Percentiles rank a stretch among this genome's conserved stretches.
Evolutionary conservation across 2,329 filamentous ascomycete species (phyloP).

Genomic region (Penicillium oxalicum): DNA sequence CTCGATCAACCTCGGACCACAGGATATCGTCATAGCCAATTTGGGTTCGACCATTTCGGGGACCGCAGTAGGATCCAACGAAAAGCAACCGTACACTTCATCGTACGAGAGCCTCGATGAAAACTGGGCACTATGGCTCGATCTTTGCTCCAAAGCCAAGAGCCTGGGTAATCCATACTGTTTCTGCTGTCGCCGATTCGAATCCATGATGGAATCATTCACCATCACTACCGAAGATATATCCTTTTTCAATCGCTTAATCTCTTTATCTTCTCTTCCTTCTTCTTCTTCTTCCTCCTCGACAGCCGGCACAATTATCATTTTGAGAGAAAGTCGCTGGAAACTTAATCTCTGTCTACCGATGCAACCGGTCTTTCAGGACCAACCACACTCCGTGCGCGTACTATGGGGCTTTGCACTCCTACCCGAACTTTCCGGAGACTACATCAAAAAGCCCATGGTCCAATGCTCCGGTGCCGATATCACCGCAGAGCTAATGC

Average conservation of each 20-base stretch:
- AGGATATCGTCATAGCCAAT: slow-evolving; percentile 9
- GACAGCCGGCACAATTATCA: slow-evolving; percentile 33
- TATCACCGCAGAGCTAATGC: slow-evolving; percentile 35
- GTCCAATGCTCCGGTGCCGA: slow-evolving; percentile 37
- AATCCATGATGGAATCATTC: slow-evolving; percentile 39
- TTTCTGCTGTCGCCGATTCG: slow-evolving; percentile 33
- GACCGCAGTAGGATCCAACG: slow-evolving; percentile 7
- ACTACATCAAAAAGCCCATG: slow-evolving; percentile 39
- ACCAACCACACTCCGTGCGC: slow-evolving; percentile 29
- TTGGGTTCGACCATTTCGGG: slow-evolving; percentile 15
- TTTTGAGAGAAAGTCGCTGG: slow-evolving; percentile 38
- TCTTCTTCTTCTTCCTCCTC: slow-evolving; percentile 30
- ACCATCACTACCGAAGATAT: slow-evolving; percentile 36
- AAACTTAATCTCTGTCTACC: slow-evolving; percentile 38
- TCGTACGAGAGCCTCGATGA: slow-evolving; percentile 16
- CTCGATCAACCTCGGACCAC: not conserved
- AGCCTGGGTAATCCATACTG: slow-evolving; percentile 37
- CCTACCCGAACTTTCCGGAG: slow-evolving; percentile 31
- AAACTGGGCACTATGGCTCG: slow-evolving; percentile 39
- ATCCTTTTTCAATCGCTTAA: slow-evolving; percentile 24
- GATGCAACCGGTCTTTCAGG: slow-evolving; percentile 38
- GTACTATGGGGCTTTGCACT: slow-evolving; percentile 41
- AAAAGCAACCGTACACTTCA: not conserved
- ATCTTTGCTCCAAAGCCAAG: slow-evolving; percentile 32
- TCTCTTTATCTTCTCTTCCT: not conserved